Evolutionary conservation across 192 early-diverging fungal genomes (phyloP).

Genomic region (Umbelopsis ramanniana): DNA sequence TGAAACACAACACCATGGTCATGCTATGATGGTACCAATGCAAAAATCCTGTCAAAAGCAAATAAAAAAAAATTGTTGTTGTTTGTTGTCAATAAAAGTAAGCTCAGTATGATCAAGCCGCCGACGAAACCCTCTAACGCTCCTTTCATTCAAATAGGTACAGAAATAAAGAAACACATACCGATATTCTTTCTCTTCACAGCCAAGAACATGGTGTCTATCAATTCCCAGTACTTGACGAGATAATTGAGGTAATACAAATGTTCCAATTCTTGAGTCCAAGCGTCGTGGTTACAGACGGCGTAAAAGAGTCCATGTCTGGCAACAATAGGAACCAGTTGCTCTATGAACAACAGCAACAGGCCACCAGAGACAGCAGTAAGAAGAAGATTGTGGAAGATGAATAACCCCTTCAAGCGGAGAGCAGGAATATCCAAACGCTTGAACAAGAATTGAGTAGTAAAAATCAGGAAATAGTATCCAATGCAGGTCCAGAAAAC

Average conservation of each 20-base stretch:
- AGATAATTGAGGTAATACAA: slow-evolving; percentile 89
- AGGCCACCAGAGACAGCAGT: slow-evolving; percentile 66
- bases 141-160: too few relatives aligned
- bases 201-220: slow-evolving; percentile 83
- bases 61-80: slow-evolving; percentile 5
- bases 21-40: slow-evolving; percentile 92
- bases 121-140: too few relatives aligned
- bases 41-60: slow-evolving; percentile 66
- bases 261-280: slow-evolving; percentile 74
- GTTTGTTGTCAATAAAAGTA: not conserved
- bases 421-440: slow-evolving; percentile 37
- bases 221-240: slow-evolving; percentile 85
- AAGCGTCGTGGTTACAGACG: slow-evolving; percentile 66
- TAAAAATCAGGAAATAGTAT: slow-evolving; percentile 76
- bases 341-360: slow-evolving; percentile 70
- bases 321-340: slow-evolving; percentile 67
- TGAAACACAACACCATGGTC: slow-evolving; percentile 86
- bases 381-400: slow-evolving; percentile 78
- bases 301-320: slow-evolving; percentile 69
- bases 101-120: not conserved
- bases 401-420: slow-evolving; percentile 47
- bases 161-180: slow-evolving; percentile 23
- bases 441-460: slow-evolving; percentile 70
- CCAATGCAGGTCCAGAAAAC: slow-evolving; percentile 47
- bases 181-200: slow-evolving; percentile 74